These are phyloP conservation scores for Scenedesmus sp. DNA, from an alignment of 163 green algal species.

Conservation along the genomic window DNA sequence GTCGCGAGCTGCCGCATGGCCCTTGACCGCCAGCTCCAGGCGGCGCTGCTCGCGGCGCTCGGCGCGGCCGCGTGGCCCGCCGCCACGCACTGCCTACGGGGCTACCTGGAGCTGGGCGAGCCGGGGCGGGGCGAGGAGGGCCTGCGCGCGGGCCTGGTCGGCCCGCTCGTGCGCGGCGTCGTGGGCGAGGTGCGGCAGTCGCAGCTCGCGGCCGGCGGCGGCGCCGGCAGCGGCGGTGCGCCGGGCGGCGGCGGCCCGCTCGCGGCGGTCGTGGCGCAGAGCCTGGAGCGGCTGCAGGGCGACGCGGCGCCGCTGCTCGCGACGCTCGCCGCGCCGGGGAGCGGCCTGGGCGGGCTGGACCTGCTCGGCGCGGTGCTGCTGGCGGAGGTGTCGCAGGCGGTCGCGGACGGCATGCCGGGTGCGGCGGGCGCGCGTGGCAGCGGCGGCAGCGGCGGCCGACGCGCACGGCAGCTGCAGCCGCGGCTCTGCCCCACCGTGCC, in stretches of 20 bases:
- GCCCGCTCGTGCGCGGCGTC: conserved; percentile 54
- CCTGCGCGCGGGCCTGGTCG: conserved; percentile 62
- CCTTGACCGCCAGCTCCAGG: conserved; percentile 62
- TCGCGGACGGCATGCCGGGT: conserved; percentile 72
- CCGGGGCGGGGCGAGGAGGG: conserved; percentile 64
- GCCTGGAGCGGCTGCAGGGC: conserved; percentile 50
- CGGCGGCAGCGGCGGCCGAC: background rate
- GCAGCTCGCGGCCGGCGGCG: background rate
- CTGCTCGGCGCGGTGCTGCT: conserved; percentile 86
- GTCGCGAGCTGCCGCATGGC: conserved; percentile 58
- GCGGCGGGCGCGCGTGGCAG: too few species aligned
- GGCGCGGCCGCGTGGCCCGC: conserved; percentile 42
- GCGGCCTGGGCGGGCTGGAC: conserved; percentile 73
- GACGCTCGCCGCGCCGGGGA: conserved; percentile 49
- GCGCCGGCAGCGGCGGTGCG: background rate
- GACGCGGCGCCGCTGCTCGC: conserved; percentile 63
- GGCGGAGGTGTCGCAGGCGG: conserved; percentile 70
- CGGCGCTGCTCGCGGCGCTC: conserved; percentile 60
- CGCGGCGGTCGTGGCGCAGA: conserved; percentile 40
- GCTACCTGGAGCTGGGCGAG: conserved; percentile 79
- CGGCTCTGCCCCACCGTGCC: background rate
- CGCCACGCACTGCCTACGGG: conserved; percentile 81
- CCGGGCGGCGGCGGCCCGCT: conserved; percentile 25
- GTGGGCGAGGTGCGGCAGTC: conserved; percentile 23
- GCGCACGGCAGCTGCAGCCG: background rate